Evolutionary conservation across 139 green algal genomes (phyloP).

Genomic region (Closterium sp.): DNA sequence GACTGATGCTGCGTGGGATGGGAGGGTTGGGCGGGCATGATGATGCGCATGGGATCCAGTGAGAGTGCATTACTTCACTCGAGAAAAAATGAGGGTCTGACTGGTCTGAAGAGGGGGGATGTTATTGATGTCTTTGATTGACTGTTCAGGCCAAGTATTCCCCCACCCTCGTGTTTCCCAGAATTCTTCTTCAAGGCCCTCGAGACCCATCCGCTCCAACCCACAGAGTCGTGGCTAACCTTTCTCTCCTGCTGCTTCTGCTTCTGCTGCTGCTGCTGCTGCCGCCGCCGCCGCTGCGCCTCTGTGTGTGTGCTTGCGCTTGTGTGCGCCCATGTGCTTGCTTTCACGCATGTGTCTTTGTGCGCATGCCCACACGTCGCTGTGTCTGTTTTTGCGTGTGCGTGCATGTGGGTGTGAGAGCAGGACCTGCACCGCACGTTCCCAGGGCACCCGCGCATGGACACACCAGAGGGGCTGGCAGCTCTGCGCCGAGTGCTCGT

Average conservation of each 20-base stretch:
- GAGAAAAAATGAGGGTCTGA: too few relatives aligned
- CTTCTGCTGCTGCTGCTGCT: too few relatives aligned
- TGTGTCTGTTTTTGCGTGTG: background rate
- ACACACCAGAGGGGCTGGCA: conserved; percentile 34
- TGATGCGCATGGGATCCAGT: too few relatives aligned
- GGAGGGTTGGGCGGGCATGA: too few relatives aligned
- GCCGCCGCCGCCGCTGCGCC: too few relatives aligned
- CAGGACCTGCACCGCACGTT: conserved; percentile 53
- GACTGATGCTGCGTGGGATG: background rate
- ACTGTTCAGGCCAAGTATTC: too few relatives aligned
- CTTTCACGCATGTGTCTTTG: background rate
- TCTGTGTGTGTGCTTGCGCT: background rate
- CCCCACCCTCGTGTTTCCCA: too few relatives aligned
- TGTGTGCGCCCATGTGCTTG: background rate
- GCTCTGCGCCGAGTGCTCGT: conserved; percentile 51
- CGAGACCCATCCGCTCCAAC: too few relatives aligned
- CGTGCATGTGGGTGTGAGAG: background rate
- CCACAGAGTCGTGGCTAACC: background rate
- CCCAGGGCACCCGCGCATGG: conserved; percentile 45
- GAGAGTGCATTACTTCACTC: too few relatives aligned
- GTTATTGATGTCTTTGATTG: too few relatives aligned
- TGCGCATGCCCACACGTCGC: background rate
- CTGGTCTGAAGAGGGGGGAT: background rate
- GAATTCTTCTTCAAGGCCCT: too few relatives aligned
- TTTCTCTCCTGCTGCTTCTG: too few relatives aligned